Evolutionary conservation across 805 yeast species (phyloP).

Genomic region (Metschnikowia henanensis): DNA sequence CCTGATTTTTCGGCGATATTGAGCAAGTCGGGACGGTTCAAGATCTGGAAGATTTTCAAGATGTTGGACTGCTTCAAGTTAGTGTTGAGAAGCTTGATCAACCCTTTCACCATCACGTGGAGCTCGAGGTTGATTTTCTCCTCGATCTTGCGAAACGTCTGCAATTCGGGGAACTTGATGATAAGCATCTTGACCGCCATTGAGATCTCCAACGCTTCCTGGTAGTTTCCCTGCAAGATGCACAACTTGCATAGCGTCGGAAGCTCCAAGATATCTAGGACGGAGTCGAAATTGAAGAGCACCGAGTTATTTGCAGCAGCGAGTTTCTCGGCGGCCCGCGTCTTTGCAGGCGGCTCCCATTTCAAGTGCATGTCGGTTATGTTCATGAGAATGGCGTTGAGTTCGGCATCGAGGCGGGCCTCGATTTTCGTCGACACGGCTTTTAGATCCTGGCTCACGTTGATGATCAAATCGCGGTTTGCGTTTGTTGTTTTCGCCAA

Average conservation of each 20-base stretch:
- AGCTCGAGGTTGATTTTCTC: conserved; percentile 54
- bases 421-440: conserved; percentile 15
- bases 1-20: conserved; percentile 3
- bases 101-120: conserved; percentile 65
- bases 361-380: conserved; percentile 7
- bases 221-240: conserved; percentile 81
- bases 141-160: conserved; percentile 51
- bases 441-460: conserved; percentile 34
- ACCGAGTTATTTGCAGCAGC: conserved; percentile 31
- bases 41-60: conserved; percentile 73
- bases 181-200: conserved; percentile 67
- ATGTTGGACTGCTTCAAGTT: conserved; percentile 77
- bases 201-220: conserved; percentile 85
- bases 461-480: conserved; percentile 48
- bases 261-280: conserved; percentile 77
- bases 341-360: conserved; percentile 4
- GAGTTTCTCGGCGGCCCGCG: conserved; percentile 21
- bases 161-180: conserved; percentile 64
- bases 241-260: conserved; percentile 86
- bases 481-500: conserved; percentile 41
- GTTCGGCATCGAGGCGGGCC: conserved; percentile 16
- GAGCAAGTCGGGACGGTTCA: conserved; percentile 61
- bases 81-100: conserved; percentile 68
- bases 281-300: conserved; percentile 62
- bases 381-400: conserved; percentile 9